Base-by-base conservation (phyloP, 345 rosid genomes). In the Populus deltoides region DNA sequence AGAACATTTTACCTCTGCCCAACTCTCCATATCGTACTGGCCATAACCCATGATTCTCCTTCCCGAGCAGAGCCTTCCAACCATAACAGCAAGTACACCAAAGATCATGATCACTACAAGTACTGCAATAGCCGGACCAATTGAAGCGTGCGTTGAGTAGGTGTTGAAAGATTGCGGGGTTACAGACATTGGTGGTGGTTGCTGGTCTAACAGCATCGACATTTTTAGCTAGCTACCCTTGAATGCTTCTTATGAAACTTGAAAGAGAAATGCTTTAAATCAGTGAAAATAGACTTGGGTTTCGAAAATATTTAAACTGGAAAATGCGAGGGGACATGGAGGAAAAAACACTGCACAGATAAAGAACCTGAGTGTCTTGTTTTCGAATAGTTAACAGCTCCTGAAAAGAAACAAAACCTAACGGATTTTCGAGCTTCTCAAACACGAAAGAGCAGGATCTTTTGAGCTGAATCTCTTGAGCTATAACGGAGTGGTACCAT, bases 61-160 rank as follows among this genome's bases (percentile, higher is more conserved):
- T 6, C 96, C 94, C 0, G 96, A 85, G 83, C 96, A 93, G 49
- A 91, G 81, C 79, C 94, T 89, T 47, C 96, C 93, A 59, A 93
- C 74, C 87, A 93, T 77, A 70, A 77, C 85, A 0, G 94, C 93
- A 0, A 83, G 27, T 7, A 88, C 65, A 67, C 93, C 85, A 6
- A 91, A 75, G 72, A 90, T 16, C 35, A 77, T 47, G 68, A 90
- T 83, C 11, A 84, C 86, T 35, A 87, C 85, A 4, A 93, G 86
- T 24, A 89, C 94, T 2, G 80, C 92, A 35, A 93, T 78, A 47
- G 89, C 69, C 0, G 94, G 93, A 3, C 90, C 92, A 16, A 90
- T 36, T 3, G 90, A 84, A 39, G 82, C 76, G 71, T 86, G 89
- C 70, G 71, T 41, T 4, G 87, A 43, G 59, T 77, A 77, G 29